Base-by-base conservation (phyloP, 352 stramenopile genomes). In the Phytophthora hybrid region DNA sequence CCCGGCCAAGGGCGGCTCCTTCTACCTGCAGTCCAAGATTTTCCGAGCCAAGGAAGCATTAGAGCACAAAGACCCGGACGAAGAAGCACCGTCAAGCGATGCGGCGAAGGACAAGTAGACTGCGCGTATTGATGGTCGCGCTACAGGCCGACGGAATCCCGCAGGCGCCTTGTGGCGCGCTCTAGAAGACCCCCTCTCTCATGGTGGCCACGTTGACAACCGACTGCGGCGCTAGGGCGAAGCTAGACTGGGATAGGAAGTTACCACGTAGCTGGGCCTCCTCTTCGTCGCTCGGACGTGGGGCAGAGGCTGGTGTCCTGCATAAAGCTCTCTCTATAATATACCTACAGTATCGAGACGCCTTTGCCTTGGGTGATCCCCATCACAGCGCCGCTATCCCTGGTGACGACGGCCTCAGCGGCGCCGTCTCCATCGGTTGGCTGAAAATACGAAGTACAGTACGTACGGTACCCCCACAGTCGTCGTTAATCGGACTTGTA, bases 11-110 rank as follows among this genome's bases (percentile, higher is more conserved):
- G 93, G 93, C 37, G 93, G 93, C 31, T 98, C 92, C 37, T 98
- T 97, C 76, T 98, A 98, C 74, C 63, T 98, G 52, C 93, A 98
- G 77, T 97, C 90, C 62, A 98, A 98, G 82, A 95, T 98, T 70
- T 98, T 87, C 76, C 83, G 92, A 54, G 93, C 93, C 13, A 97
- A 96, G 73, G 93, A 98, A 80, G 89, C 89, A 54, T 80, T 98
- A 41, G 85, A 95, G 59, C 44, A 16, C 52, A 79, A 83, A 67
- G 78, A 86, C 18, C 57, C 76, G 46, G 69, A 73, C 7, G 53
- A 76, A 52, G 56, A 77, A 53, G 55, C 77, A 23, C 61, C 63
- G 11, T 58, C 66, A 31, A 66, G 49, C 9, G 73, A 81, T 37
- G 77, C 82, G 71, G 34, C 58, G 44, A 67, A 74, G 51, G 51